A percentile compares a stretch with the other conserved stretches of the same genome.
phyloP scores from a whole-genome alignment of 306 rosid species.

The Cajanus cajan region DNA sequence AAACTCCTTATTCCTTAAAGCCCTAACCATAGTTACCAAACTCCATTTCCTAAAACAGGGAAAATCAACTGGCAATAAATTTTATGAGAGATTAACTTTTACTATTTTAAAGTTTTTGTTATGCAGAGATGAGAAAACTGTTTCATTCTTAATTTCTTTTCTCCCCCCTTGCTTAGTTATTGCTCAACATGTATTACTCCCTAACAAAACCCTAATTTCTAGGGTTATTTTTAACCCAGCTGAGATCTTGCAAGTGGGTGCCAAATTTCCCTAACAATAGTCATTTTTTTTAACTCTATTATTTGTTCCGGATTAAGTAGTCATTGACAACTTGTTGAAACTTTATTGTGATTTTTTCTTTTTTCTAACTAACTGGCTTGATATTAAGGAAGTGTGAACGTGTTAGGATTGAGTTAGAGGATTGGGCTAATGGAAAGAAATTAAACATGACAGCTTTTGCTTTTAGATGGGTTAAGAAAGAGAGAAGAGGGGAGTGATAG shows the following conservation, averaged over 20 bases:
- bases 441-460: constrained; percentile 48
- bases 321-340: constrained; percentile 29
- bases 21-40: constrained; percentile 53
- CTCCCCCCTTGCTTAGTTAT: constrained; percentile 22
- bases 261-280: too few species aligned
- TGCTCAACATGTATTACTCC: neutral
- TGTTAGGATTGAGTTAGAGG: constrained; percentile 14
- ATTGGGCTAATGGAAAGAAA: constrained; percentile 41
- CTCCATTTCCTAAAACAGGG: constrained; percentile 24
- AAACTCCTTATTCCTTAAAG: constrained; percentile 11
- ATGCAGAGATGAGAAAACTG: neutral
- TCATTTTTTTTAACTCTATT: neutral
- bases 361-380: constrained; percentile 44
- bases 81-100: neutral
- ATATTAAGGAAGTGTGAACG: constrained; percentile 58
- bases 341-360: constrained; percentile 18
- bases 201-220: constrained; percentile 58
- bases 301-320: constrained; percentile 7
- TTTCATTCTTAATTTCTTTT: neutral
- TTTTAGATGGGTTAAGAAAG: constrained; percentile 4
- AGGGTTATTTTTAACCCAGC: constrained; percentile 35
- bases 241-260: constrained; percentile 36
- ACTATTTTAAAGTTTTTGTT: constrained; percentile 23
- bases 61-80: neutral
- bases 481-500: neutral